Percentiles rank a stretch among this genome's conserved stretches.
Conservation (phyloP, 306 rosid species). For the Quercus bicolor region DNA sequence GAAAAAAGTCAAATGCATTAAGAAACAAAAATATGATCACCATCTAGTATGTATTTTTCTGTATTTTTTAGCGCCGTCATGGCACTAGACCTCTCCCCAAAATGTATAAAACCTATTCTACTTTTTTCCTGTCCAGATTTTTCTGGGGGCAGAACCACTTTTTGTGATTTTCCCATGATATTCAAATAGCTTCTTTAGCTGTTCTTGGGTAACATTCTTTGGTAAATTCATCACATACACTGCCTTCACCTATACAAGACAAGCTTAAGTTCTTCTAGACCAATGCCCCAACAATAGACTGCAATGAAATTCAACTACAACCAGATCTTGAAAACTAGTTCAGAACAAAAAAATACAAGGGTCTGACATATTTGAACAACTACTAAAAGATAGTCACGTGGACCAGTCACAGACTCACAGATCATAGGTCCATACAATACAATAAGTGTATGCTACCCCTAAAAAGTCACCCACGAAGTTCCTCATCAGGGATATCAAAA, state of each 20-base stretch:
- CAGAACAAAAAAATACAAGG: neutral
- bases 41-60: no score
- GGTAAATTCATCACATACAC: constrained; percentile 88
- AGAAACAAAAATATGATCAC: no score
- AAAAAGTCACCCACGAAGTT: neutral
- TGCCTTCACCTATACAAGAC: constrained; percentile 69
- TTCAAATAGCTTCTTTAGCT: constrained; percentile 79
- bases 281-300: constrained; percentile 16
- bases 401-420: neutral
- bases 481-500: neutral
- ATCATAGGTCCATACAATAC: neutral
- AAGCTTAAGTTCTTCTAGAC: constrained; percentile 6
- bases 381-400: neutral
- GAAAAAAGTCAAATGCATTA: no score
- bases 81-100: no score
- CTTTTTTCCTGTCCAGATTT: constrained; percentile 65
- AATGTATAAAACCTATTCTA: no score
- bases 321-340: neutral
- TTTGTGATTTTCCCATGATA: constrained; percentile 89
- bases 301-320: neutral
- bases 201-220: constrained; percentile 81
- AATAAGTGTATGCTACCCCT: neutral
- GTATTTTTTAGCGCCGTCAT: no score
- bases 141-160: constrained; percentile 87
- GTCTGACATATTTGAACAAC: neutral